Base-by-base conservation (phyloP, 306 rosid species). In the Senna tora region DNA sequence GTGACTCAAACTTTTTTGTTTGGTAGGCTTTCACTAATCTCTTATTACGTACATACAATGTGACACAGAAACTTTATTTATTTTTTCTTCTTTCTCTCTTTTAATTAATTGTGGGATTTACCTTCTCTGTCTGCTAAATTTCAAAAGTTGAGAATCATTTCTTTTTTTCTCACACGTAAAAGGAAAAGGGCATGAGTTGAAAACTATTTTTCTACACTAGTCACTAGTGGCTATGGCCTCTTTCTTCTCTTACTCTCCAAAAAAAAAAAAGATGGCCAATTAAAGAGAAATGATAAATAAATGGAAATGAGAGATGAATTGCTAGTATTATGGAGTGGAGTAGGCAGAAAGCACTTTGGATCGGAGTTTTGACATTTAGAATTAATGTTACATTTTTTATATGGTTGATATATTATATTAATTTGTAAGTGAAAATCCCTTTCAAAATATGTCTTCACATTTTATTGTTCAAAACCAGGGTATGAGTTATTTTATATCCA, bases 11-110 rank as follows among this genome's bases (percentile, higher is more conserved):
- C 64, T 58, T 59, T 55, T 75, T 1, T 1, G 74, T 65, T 70
- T 75, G 84, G 84, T 75, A 75, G 77, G 77, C 66, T 64, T 80
- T 75, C 80, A 80, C 77, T 70, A n/a, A n/a, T n/a, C 36, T 15
- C 56, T 34, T 41, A 20, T 50, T 60, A 67, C n/a, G n/a, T n/a
- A n/a, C n/a, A n/a, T n/a, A n/a, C 38, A 73, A 62, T 58, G 39
- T 33, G 73, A 17, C 36, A 54, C 53, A 58, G 25, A 61, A 71
- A 75, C 46, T 64, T 71, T 80, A n/a, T n/a, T n/a, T n/a, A n/a
- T n/a, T 25, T 28, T 25, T 1, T 25, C 1, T 25, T 25, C 47
- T 43, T 10, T 8, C 46, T 43, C 21, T 36, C 52, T 47, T 47
- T 8, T 39, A 9, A 33, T 46, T 47, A 0, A 5, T 15, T 28